Conservation (phyloP, 805 yeast species). For the Grigorovia transvaalensis region DNA sequence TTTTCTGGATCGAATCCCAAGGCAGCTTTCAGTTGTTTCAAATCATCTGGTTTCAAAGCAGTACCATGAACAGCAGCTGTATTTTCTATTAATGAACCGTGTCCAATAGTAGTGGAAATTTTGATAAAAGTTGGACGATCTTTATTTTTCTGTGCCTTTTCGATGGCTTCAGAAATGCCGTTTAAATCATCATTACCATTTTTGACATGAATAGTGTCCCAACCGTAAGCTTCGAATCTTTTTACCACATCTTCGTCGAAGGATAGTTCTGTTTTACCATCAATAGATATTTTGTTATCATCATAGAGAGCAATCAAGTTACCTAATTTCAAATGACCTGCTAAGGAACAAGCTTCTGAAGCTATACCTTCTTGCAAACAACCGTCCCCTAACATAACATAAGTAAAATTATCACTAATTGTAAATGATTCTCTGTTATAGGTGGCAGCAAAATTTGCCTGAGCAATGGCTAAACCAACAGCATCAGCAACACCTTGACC, state of each 20-base stretch:
- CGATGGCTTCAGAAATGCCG: conserved; percentile 65
- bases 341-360: conserved; percentile 86
- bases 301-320: conserved; percentile 94
- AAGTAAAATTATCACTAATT: conserved; percentile 63
- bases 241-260: conserved; percentile 86
- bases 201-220: conserved; percentile 72
- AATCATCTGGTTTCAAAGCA: conserved; percentile 88
- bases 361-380: conserved; percentile 98
- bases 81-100: conserved; percentile 77
- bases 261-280: conserved; percentile 80
- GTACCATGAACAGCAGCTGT: conserved; percentile 93
- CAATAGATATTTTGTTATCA: conserved; percentile 94
- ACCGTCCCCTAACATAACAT: conserved; percentile 86
- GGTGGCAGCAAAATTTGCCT: conserved; percentile 80
- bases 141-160: conserved; percentile 60
- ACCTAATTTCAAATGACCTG: conserved; percentile 90
- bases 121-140: conserved; percentile 87
- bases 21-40: conserved; percentile 70
- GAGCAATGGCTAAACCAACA: conserved; percentile 94
- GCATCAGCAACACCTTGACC: conserved; percentile 98
- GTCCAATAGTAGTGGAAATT: conserved; percentile 87
- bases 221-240: conserved; percentile 87
- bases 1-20: conserved; percentile 85
- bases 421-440: conserved; percentile 71
- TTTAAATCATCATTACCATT: conserved; percentile 74